A percentile compares a stretch with the other conserved stretches of the same genome.
These are phyloP conservation scores for Cicer arietinum DNA, from an alignment of 306 rosid species.

Conservation along the genomic window DNA sequence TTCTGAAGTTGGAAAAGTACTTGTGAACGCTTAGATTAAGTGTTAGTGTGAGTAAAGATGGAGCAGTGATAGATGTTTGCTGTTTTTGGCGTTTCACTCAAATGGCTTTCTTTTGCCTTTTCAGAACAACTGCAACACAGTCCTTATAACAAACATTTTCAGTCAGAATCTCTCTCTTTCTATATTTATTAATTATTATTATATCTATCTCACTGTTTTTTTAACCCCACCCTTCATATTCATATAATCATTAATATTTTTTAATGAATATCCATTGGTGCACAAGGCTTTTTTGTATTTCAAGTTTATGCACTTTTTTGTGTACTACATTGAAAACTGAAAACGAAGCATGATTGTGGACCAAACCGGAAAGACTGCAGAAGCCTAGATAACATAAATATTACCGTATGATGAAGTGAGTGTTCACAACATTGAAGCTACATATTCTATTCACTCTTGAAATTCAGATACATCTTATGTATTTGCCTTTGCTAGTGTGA, in stretches of 20 bases:
- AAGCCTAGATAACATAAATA: neutral
- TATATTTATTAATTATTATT: neutral
- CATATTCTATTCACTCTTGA: no score
- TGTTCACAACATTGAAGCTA: no score
- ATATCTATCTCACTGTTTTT: constrained; percentile 12
- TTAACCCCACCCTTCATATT: neutral
- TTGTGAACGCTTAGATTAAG: constrained; percentile 43
- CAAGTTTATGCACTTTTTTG: neutral
- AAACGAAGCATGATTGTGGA: constrained; percentile 12
- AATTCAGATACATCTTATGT: no score
- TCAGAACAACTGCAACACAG: constrained; percentile 59
- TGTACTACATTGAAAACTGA: neutral
- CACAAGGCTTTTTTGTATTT: neutral
- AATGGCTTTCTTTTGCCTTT: constrained; percentile 57
- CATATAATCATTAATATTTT: no score
- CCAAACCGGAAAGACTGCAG: neutral
- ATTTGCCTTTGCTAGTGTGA: no score
- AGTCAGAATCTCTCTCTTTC: constrained; percentile 37
- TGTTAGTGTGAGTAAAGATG: constrained; percentile 50
- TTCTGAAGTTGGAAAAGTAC: constrained; percentile 40
- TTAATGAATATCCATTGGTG: neutral
- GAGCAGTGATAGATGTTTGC: constrained; percentile 53
- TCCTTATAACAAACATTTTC: constrained; percentile 47
- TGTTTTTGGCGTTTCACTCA: constrained; percentile 68
- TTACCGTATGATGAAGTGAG: no score